Evolutionary conservation across 352 stramenopile genomes (phyloP), one percentile per base, ranked within the genome.

Genomic region (Phytophthora pseudosyringae): DNA sequence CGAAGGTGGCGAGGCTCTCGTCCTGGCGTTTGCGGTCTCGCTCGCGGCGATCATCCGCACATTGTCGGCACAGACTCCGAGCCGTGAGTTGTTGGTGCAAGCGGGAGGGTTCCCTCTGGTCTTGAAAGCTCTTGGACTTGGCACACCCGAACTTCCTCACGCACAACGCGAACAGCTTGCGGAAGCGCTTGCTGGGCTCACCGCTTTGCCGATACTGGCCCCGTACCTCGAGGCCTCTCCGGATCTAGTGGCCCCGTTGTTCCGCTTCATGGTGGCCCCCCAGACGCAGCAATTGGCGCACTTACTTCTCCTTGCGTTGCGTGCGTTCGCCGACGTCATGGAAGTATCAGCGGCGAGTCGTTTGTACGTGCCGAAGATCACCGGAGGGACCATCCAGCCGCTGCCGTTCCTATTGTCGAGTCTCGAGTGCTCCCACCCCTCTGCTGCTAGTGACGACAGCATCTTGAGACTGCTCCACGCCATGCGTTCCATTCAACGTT

Each of bases 321-420:
- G 68, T n/a, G 67, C 72, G n/a, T 71, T 90, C 15, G 71, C 81
- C 4, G 78, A 79, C 47, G 80, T 90, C 38, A 56, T 90, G 51
- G 74, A 87, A 53, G 60, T 66, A 13, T 90, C 83, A 0, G 59
- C 71, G 3, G n/a, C 56, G 7, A 80, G 77, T 73, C 73, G 81
- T 13, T 64, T 55, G 12, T 63, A 74, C 32, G 75, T 90, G 2
- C 57, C 85, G 13, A 40, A 52, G 11, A 73, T 76, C 16, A 63
- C 64, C 6, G 62, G 66, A 10, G 64, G 67, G 5, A 47, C 63
- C 10, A 59, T 74, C n/a, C 66, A 74, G 10, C 66, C 67, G 1
- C 35, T 75, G 5, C 59, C 70, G 5, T 88, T 89, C 31, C 33
- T 90, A 4, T 44, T 90, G 9, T 63, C 71, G 16, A 83, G 79